A percentile compares a stretch with the other conserved stretches of the same genome.
Evolutionary conservation across 2,329 filamentous ascomycete genomes (phyloP).

Genomic region (Sporothrix pseudoabietina): DNA sequence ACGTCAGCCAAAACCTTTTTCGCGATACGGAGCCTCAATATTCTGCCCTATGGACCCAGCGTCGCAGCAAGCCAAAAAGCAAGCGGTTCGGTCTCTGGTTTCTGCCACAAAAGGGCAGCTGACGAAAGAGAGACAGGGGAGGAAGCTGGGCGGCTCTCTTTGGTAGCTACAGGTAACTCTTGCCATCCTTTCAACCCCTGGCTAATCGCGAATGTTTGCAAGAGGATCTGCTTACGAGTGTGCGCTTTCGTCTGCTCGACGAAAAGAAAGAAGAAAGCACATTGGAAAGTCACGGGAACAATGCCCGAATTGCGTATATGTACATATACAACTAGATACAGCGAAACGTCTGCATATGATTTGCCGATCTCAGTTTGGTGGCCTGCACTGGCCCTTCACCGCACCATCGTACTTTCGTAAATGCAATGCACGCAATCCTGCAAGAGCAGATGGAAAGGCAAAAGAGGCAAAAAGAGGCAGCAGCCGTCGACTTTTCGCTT

Average conservation of each 20-base stretch:
- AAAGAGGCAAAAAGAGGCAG: background rate
- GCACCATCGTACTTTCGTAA: background rate
- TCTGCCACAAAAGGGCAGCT: too few species aligned
- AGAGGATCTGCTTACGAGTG: background rate
- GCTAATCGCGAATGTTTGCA: background rate
- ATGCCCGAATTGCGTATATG: too few species aligned
- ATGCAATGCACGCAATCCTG: constrained; percentile 19
- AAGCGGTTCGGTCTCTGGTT: background rate
- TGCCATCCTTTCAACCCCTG: too few species aligned
- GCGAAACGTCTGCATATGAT: background rate
- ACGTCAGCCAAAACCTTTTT: background rate
- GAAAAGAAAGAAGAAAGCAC: background rate
- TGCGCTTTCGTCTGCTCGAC: background rate
- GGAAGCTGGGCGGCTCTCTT: too few species aligned
- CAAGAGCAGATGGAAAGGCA: background rate
- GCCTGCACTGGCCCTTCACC: background rate
- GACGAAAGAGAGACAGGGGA: too few species aligned
- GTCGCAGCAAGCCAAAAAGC: background rate
- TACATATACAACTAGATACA: background rate
- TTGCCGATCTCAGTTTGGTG: background rate
- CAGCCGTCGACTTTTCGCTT: background rate
- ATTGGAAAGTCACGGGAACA: background rate
- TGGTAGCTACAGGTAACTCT: too few species aligned
- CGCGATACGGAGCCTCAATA: constrained; percentile 13
- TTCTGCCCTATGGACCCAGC: background rate